These are phyloP conservation scores for Nadsonia starkeyi-henricii DNA, from an alignment of 1,139 yeast species.

Conservation along the genomic window DNA sequence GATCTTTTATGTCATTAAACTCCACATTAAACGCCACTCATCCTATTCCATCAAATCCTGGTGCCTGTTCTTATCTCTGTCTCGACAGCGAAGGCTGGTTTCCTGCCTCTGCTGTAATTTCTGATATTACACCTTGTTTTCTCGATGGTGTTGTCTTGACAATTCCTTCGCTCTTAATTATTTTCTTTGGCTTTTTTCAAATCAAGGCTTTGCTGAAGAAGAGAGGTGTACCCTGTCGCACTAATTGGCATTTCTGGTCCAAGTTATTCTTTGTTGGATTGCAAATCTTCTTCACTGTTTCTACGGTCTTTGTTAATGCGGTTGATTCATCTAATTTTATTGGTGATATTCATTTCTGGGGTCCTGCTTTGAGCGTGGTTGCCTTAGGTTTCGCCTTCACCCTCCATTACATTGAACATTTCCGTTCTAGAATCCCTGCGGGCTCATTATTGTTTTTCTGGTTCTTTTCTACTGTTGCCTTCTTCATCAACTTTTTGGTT, in stretches of 20 bases:
- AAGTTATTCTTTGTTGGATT: constrained; percentile 28
- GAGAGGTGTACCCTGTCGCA: constrained; percentile 19
- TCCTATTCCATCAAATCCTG: background rate
- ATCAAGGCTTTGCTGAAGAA: constrained; percentile 20
- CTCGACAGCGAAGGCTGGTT: constrained; percentile 58
- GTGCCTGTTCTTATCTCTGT: constrained; percentile 20
- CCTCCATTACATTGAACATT: constrained; percentile 61
- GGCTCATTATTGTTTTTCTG: constrained; percentile 66
- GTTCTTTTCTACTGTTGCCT: constrained; percentile 41
- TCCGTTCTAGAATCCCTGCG: constrained; percentile 46
- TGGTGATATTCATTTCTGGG: constrained; percentile 31
- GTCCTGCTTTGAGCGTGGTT: constrained; percentile 28
- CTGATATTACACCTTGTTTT: constrained; percentile 73
- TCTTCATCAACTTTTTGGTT: constrained; percentile 32
- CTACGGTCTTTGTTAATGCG: constrained; percentile 18
- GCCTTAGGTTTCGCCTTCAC: constrained; percentile 38
- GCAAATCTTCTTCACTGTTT: constrained; percentile 29
- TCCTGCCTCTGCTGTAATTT: constrained; percentile 41
- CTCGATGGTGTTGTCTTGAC: constrained; percentile 55
- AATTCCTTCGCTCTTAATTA: constrained; percentile 36
- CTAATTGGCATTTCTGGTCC: constrained; percentile 28
- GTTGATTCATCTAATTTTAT: constrained; percentile 10
- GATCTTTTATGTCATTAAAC: no score
- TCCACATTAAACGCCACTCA: background rate
- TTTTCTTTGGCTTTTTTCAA: constrained; percentile 40